phyloP scores from a whole-genome alignment of 371 early-diverging fungal genomes.

The Phascolomyces articulosus region DNA sequence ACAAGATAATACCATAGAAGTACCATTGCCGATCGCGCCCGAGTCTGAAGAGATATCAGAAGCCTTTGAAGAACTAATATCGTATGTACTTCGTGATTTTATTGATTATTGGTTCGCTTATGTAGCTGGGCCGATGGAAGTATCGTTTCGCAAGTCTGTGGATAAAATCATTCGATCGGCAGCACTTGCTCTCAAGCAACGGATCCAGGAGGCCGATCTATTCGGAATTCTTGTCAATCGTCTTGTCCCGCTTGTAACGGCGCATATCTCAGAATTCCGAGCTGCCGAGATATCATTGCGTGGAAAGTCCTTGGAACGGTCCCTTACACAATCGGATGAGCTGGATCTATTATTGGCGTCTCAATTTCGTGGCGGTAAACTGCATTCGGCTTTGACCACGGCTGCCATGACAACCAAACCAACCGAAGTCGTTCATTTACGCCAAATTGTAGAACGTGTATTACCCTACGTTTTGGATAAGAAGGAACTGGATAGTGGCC shows the following conservation, averaged over 20 bases:
- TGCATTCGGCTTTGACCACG: conserved; percentile 65
- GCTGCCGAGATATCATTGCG: conserved; percentile 63
- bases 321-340: conserved; percentile 60
- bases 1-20: conserved; percentile 10
- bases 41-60: conserved; percentile 33
- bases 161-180: conserved; percentile 53
- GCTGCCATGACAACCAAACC: conserved; percentile 51
- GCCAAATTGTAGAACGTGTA: conserved; percentile 63
- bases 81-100: conserved; percentile 57
- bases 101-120: conserved; percentile 60
- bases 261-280: conserved; percentile 72
- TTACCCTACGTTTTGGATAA: conserved; percentile 63
- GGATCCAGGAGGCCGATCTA: conserved; percentile 60
- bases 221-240: conserved; percentile 59
- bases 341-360: conserved; percentile 65
- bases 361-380: conserved; percentile 60
- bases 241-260: conserved; percentile 67
- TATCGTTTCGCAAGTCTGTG: conserved; percentile 40
- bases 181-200: conserved; percentile 31
- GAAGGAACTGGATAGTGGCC: conserved; percentile 56
- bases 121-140: conserved; percentile 39
- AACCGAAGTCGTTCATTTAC: conserved; percentile 68
- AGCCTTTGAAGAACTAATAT: conserved; percentile 45
- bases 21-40: conserved; percentile 7
- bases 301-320: conserved; percentile 56